Evolutionary conservation across 2,329 filamentous ascomycete species (phyloP).

Genomic region (Penicillium sumatraense): DNA sequence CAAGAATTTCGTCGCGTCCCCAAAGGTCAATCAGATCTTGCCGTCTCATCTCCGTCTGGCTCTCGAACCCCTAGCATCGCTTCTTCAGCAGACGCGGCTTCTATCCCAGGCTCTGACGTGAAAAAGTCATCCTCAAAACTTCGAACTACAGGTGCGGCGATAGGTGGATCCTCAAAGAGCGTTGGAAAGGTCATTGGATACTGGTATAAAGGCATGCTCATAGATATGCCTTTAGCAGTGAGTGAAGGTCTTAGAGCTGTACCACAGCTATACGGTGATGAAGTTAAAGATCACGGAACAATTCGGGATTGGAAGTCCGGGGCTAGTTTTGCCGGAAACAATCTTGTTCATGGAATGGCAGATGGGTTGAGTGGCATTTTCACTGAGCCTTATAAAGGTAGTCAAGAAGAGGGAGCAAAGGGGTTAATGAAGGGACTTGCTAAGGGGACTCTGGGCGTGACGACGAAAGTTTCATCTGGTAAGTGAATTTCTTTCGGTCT

Average conservation of each 20-base stretch:
- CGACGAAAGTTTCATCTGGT: background rate
- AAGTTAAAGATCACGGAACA: conserved; percentile 35
- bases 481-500: no score
- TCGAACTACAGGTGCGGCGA: background rate
- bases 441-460: background rate
- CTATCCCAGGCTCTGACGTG: background rate
- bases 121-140: background rate
- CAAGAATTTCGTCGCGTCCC: background rate
- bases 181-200: conserved; percentile 16
- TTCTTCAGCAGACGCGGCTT: background rate
- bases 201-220: conserved; percentile 34
- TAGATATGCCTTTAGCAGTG: conserved; percentile 44
- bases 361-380: background rate
- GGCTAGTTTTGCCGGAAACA: background rate
- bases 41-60: background rate
- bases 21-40: background rate
- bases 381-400: background rate
- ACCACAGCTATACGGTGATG: conserved; percentile 44
- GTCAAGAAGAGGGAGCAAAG: background rate
- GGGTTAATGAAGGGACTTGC: background rate
- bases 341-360: background rate
- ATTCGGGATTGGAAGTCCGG: conserved; percentile 23
- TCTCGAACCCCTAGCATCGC: background rate
- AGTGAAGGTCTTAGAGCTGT: conserved; percentile 39
- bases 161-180: background rate